These are phyloP conservation scores for Bolboschoenus planiculmis DNA, from an alignment of 176 grass and related monocot species.

Conservation along the genomic window DNA sequence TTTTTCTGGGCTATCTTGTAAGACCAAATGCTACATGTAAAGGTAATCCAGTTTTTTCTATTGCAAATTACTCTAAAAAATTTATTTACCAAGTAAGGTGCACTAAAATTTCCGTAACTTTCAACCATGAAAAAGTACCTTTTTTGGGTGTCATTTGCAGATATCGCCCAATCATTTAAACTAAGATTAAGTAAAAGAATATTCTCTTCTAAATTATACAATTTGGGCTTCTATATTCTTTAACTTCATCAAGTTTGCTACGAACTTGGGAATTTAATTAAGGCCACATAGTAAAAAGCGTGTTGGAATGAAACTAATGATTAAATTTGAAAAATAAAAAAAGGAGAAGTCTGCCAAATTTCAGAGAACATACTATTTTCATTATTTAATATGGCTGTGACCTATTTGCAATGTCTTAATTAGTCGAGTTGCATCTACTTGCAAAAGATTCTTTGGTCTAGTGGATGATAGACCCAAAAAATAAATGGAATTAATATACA, in stretches of 20 bases:
- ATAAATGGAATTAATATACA: no score
- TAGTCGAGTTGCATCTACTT: not conserved
- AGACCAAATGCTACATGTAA: not conserved
- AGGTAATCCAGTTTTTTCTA: not conserved
- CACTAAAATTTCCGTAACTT: not conserved
- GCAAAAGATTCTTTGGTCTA: not conserved
- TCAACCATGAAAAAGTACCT: not conserved
- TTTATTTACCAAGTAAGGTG: constrained; percentile 1
- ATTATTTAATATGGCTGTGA: not conserved
- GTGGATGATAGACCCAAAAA: not conserved
- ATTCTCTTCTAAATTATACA: not conserved
- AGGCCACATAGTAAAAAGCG: not conserved
- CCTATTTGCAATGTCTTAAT: not conserved
- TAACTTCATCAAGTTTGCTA: not conserved
- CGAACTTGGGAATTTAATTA: not conserved
- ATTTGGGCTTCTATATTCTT: not conserved
- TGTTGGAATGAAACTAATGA: not conserved
- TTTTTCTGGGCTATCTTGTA: not conserved
- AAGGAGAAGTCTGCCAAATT: not conserved
- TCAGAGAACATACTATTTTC: not conserved
- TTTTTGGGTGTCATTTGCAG: not conserved
- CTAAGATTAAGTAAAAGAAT: not conserved
- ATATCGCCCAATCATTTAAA: not conserved
- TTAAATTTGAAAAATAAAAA: not conserved
- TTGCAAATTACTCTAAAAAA: not conserved